These are phyloP conservation scores for Gautieria morchelliformis DNA, from an alignment of 768 basidiomycete genomes.

Conservation along the genomic window DNA sequence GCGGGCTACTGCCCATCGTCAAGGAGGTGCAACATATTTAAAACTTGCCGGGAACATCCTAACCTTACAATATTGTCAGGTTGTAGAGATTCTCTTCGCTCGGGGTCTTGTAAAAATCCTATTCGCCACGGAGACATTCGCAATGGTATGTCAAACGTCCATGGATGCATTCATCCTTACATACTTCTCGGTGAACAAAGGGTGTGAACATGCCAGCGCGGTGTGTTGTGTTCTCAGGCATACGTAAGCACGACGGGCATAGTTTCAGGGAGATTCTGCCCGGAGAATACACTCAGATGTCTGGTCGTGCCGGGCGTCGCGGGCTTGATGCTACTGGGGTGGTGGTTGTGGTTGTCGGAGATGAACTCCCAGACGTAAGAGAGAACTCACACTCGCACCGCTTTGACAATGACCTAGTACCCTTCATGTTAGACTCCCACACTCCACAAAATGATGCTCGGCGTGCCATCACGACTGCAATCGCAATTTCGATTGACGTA, in stretches of 20 bases:
- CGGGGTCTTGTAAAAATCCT: conserved; percentile 92
- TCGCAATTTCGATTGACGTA: conserved; percentile 98
- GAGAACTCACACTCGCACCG: background rate
- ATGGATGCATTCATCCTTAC: background rate
- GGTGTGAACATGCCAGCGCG: conserved; percentile 99
- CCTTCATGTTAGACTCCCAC: conserved; percentile 17
- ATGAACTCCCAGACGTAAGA: conserved; percentile 77
- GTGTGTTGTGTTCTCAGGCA: conserved; percentile 93
- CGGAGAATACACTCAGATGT: conserved; percentile 98
- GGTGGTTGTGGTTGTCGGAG: conserved; percentile 80
- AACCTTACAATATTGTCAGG: conserved; percentile 33
- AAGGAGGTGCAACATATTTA: conserved; percentile 61
- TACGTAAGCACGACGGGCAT: conserved; percentile 90
- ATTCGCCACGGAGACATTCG: conserved; percentile 98
- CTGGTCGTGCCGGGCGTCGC: conserved; percentile 92
- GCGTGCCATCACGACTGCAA: conserved; percentile 82
- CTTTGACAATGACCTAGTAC: background rate
- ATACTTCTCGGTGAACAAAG: conserved; percentile 28
- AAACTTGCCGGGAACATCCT: background rate
- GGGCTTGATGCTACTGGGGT: conserved; percentile 93
- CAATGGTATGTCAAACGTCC: conserved; percentile 60
- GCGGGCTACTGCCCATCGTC: conserved; percentile 89
- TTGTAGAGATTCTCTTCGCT: conserved; percentile 94
- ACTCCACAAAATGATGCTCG: conserved; percentile 85
- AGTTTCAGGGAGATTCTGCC: conserved; percentile 85